Evolutionary conservation across 116 monocot genomes (phyloP), one percentile per base, ranked within the genome.

Genomic region (Phalaenopsis hybrid): DNA sequence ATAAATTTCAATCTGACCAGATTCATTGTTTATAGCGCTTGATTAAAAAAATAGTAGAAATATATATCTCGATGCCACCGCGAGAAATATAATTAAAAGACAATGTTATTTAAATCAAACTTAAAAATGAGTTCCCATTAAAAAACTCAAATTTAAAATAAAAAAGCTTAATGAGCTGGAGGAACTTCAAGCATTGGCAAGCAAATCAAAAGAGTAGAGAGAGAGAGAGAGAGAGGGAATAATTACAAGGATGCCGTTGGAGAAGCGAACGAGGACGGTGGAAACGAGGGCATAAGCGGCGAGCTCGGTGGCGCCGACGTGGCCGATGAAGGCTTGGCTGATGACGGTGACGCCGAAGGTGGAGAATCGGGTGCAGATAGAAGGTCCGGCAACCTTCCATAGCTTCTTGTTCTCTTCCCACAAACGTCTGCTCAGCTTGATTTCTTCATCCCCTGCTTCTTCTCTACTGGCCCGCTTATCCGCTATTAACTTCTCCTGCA

Each of bases 261-360:
- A 51, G 81, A 88, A 85, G 68, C 88, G 85, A 68, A 88, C 31
- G 83, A 88, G 80, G 44, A 88, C 88, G 77, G 85, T 88, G 78
- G 78, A 81, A 57, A 88, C 88, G 57, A 88, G 21, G 61, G 88
- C 82, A 74, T 85, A 88, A 21, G 81, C 88, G 50, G 88, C 88
- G 73, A 88, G 88, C 85, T 88, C 88, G 63, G 83, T 83, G 80
- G 85, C 52, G 65, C 88, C 82, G 67, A 85, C 69, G 68, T 88
- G 85, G 79, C 88, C 88, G 78, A 87, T 37, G 84, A 87, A 87
- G 31, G 87, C 87, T 81, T 87, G 87, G 78, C 78, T 87, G 81
- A 87, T 87, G 11, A 87, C 84, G 3, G 87, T 59, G 28, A 87
- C 74, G 9, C 87, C 87, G 78, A 87, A 87, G 20, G 58, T 84